A percentile compares a stretch with the other conserved stretches of the same genome.
phyloP scores from a whole-genome alignment of 768 basidiomycete genomes.

The Pisolithus marmoratus region DNA sequence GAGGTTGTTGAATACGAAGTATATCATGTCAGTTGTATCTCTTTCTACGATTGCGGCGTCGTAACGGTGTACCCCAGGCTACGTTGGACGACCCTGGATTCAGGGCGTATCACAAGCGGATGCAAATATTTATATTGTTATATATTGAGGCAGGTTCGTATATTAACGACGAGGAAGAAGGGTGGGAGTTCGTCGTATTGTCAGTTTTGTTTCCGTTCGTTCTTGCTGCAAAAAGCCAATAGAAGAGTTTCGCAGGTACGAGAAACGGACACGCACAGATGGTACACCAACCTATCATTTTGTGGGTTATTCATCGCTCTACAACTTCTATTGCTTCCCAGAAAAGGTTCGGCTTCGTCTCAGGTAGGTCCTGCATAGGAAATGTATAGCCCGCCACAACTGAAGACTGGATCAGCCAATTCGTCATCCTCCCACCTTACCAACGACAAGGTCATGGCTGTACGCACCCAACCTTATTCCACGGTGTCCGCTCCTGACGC shows the following conservation, averaged over 20 bases:
- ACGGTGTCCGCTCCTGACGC: not conserved
- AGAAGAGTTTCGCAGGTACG: slow-evolving; percentile 49
- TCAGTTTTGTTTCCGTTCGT: slow-evolving; percentile 35
- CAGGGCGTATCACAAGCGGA: slow-evolving; percentile 81
- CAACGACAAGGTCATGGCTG: slow-evolving; percentile 89
- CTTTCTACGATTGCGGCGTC: not conserved
- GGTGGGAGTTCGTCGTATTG: slow-evolving; percentile 91
- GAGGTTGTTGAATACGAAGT: slow-evolving; percentile 78
- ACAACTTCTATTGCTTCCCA: slow-evolving; percentile 94
- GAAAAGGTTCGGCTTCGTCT: slow-evolving; percentile 83
- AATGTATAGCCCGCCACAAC: not conserved
- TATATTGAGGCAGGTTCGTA: slow-evolving; percentile 97
- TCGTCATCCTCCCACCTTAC: slow-evolving; percentile 87
- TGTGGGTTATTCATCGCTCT: slow-evolving; percentile 89
- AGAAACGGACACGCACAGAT: slow-evolving; percentile 67
- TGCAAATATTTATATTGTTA: slow-evolving; percentile 91
- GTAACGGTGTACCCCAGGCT: slow-evolving; percentile 39
- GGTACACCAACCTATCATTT: slow-evolving; percentile 77
- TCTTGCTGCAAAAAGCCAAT: not conserved
- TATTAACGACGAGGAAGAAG: slow-evolving; percentile 88
- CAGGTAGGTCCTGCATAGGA: slow-evolving; percentile 45
- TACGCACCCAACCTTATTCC: slow-evolving; percentile 33
- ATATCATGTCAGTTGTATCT: slow-evolving; percentile 65
- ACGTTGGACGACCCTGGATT: slow-evolving; percentile 87
- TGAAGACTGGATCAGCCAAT: slow-evolving; percentile 56